Evolutionary conservation across 768 basidiomycete genomes (phyloP), one percentile per base, ranked within the genome.

Genomic region (Lactarius pseudohatsudake): DNA sequence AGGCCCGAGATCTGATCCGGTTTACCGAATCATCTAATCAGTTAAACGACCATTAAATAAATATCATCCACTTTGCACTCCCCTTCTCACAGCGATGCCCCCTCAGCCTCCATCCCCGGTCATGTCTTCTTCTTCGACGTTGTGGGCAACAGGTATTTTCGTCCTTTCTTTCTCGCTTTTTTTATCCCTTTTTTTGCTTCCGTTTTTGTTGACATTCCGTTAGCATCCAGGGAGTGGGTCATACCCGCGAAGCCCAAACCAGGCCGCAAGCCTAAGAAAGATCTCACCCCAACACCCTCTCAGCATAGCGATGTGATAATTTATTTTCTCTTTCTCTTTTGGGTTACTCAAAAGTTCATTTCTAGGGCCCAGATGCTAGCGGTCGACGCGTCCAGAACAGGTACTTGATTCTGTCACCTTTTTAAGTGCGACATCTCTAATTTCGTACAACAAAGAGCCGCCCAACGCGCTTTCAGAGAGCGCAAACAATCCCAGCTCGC

Each of bases 221-320:
- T 74, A 91, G 92, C 92, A 34, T 92, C 91, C n/a, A 92, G 88
- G 76, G 90, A 93, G 76, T 94, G 92, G 92, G 83, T 91, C 68
- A 90, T 94, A 70, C 88, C 88, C 28, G 88, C 92, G 9, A 92
- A 90, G 72, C 89, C 91, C 10, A 94, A 91, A 75, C 92, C 92
- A 41, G 92, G 92, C 20, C 82, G 92, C 56, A 94, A 94, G 79
- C 92, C 91, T 20, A 94, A 93, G 84, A 90, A 85, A 71, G 91
- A 91, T 67, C 32, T 76, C 22, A 70, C 73, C 13, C 69, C 78
- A 38, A 54, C 72, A 13, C 61, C 74, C 26, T 79, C 81, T 34
- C 82, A 82, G 11, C 79, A 79, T 60, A 73, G 73, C n/a, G 85
- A 85, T 74, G 91, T 87, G 71, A 63, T 81, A 61, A 61, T 38